A percentile compares a stretch with the other conserved stretches of the same genome.
Evolutionary conservation across 2,329 filamentous ascomycete genomes (phyloP).

Genomic region (Colletotrichum sp.): DNA sequence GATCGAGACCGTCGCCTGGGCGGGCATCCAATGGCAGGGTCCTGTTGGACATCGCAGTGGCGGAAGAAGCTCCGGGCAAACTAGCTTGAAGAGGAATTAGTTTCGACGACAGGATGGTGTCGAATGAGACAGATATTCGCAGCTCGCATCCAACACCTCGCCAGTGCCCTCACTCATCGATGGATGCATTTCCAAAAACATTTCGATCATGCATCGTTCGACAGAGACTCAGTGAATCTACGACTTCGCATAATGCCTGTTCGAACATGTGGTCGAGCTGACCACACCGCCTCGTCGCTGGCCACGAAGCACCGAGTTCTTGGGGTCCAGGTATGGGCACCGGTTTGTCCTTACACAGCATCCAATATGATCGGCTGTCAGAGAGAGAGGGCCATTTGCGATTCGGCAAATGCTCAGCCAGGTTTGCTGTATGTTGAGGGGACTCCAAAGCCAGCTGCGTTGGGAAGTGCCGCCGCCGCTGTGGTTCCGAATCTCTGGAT

Average conservation of each 20-base stretch:
- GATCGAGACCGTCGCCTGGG: neutral
- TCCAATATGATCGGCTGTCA: accelerated
- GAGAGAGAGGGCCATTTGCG: neutral
- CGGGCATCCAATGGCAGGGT: neutral
- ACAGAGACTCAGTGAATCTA: neutral
- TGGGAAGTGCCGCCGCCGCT: neutral
- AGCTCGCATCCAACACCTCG: neutral
- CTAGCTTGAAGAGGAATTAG: neutral
- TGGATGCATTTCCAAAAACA: too few species aligned
- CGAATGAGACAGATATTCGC: neutral
- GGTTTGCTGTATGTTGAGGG: neutral
- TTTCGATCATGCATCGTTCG: neutral
- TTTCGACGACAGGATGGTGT: neutral
- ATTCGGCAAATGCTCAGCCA: neutral
- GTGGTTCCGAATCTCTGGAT: neutral
- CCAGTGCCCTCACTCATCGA: neutral
- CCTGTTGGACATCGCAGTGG: neutral
- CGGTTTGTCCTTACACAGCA: neutral
- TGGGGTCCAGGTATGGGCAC: neutral
- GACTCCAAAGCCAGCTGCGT: neutral
- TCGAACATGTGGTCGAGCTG: neutral
- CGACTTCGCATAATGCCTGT: neutral
- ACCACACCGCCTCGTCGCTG: neutral
- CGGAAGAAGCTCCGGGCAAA: neutral
- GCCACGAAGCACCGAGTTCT: neutral